These are phyloP conservation scores for Solanum piurae DNA, from an alignment of 257 asterid genomes.

Conservation along the genomic window DNA sequence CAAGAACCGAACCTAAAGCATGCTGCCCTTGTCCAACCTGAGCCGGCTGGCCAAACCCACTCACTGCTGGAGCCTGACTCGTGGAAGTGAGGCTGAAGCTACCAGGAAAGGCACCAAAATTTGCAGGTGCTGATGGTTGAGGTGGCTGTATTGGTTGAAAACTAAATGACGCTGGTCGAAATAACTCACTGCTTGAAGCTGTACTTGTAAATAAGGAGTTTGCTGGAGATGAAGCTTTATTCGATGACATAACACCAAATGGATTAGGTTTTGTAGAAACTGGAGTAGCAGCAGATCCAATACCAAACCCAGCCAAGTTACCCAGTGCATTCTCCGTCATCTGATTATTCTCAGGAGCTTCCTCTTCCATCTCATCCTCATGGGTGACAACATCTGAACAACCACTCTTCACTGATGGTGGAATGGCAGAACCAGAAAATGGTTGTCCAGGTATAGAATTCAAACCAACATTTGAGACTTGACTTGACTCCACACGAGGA, in stretches of 20 bases:
- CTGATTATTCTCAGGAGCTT: constrained; percentile 67
- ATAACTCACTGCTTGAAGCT: constrained; percentile 51
- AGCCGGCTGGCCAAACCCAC: constrained; percentile 80
- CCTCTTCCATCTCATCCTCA: constrained; percentile 99
- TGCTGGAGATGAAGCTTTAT: constrained; percentile 24
- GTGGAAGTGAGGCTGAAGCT: constrained; percentile 35
- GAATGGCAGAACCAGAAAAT: constrained; percentile 11
- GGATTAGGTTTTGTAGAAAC: constrained; percentile 47
- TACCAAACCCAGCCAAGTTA: constrained; percentile 61
- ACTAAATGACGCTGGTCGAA: constrained; percentile 85
- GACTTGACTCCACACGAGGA: constrained; percentile 15
- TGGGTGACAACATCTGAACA: constrained; percentile 27
- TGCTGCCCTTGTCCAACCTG: constrained; percentile 75
- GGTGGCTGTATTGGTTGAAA: constrained; percentile 51
- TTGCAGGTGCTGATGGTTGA: constrained; percentile 33
- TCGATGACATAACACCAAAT: constrained; percentile 40
- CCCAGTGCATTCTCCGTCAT: constrained; percentile 37
- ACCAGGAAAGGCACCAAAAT: constrained; percentile 11
- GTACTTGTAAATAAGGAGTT: constrained; percentile 31
- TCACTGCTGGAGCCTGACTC: constrained; percentile 35
- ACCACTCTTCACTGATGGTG: constrained; percentile 15
- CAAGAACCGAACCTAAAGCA: constrained; percentile 85
- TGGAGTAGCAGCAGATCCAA: constrained; percentile 41
- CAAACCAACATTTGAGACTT: constrained; percentile 18
- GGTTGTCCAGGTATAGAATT: constrained; percentile 19